Evolutionary conservation across 2,329 filamentous ascomycete species (phyloP).

Genomic region (Metarhizium sp.): DNA sequence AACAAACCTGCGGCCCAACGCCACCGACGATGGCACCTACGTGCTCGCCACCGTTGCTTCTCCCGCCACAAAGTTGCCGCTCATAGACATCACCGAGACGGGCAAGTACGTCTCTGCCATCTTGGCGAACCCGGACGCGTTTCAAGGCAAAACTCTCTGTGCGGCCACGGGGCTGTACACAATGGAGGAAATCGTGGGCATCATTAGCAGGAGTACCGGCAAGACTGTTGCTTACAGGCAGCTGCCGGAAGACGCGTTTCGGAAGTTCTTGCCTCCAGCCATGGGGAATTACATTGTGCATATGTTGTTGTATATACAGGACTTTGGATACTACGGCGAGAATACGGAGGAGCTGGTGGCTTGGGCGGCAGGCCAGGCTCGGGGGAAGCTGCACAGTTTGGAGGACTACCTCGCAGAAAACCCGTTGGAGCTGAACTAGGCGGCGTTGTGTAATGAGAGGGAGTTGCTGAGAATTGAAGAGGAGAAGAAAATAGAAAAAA

Average conservation of each 20-base stretch:
- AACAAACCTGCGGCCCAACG: constrained; percentile 13
- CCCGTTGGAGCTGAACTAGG: constrained; percentile 5
- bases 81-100: constrained; percentile 34
- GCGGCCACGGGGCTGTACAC: constrained; percentile 30
- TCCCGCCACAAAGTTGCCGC: constrained; percentile 25
- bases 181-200: constrained; percentile 26
- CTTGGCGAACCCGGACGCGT: constrained; percentile 31
- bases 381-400: constrained; percentile 11
- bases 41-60: constrained; percentile 11
- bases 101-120: constrained; percentile 33
- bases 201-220: constrained; percentile 29
- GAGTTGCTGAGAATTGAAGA: neutral
- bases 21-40: constrained; percentile 17
- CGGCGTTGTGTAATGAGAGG: neutral
- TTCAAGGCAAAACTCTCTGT: constrained; percentile 32
- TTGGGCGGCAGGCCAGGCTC: constrained; percentile 11
- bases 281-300: constrained; percentile 8
- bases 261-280: constrained; percentile 6
- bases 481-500: neutral
- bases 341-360: constrained; percentile 11
- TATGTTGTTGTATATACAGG: constrained; percentile 5
- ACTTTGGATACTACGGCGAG: constrained; percentile 15
- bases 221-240: constrained; percentile 20
- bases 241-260: constrained; percentile 12
- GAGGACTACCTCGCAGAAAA: constrained; percentile 14